Evolutionary conservation across 495 filamentous ascomycete genomes (phyloP).

Genomic region (Talaromyces ruber): DNA sequence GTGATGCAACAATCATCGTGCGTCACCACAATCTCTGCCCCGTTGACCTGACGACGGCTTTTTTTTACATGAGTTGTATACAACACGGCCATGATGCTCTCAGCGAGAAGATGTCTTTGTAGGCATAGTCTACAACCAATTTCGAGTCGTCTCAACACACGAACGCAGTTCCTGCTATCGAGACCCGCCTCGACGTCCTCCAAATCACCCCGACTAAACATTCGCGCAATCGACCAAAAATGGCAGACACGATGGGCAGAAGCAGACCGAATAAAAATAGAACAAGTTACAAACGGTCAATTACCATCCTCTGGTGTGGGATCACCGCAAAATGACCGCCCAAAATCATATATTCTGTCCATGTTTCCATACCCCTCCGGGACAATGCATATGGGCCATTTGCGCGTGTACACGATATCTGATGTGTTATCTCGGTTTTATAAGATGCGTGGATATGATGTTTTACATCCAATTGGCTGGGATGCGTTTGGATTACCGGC

Average conservation of each 20-base stretch:
- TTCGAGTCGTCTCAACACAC: not conserved
- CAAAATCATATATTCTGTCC: conserved; percentile 69
- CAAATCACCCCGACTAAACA: conserved; percentile 34
- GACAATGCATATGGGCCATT: conserved; percentile 79
- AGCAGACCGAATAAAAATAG: conserved; percentile 7
- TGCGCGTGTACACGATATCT: conserved; percentile 84
- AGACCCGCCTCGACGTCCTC: conserved; percentile 10
- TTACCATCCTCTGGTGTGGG: not conserved
- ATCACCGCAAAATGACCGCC: conserved; percentile 13
- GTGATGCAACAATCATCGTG: not conserved
- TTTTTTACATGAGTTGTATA: not conserved
- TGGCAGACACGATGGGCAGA: conserved; percentile 56
- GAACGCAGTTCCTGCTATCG: not conserved
- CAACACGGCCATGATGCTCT: not conserved
- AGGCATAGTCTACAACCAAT: not conserved
- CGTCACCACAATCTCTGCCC: not conserved
- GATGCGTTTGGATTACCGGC: conserved; percentile 87
- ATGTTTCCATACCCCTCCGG: conserved; percentile 96
- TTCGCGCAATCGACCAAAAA: conserved; percentile 61
- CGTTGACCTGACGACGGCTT: not conserved
- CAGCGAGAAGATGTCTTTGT: not conserved
- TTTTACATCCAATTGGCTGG: conserved; percentile 87
- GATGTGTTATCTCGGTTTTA: conserved; percentile 75
- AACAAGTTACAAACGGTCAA: not conserved
- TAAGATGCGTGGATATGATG: conserved; percentile 65